A percentile compares a stretch with the other conserved stretches of the same genome.
Conservation (phyloP, 495 filamentous ascomycete species). For the Lophium mytilinum region DNA sequence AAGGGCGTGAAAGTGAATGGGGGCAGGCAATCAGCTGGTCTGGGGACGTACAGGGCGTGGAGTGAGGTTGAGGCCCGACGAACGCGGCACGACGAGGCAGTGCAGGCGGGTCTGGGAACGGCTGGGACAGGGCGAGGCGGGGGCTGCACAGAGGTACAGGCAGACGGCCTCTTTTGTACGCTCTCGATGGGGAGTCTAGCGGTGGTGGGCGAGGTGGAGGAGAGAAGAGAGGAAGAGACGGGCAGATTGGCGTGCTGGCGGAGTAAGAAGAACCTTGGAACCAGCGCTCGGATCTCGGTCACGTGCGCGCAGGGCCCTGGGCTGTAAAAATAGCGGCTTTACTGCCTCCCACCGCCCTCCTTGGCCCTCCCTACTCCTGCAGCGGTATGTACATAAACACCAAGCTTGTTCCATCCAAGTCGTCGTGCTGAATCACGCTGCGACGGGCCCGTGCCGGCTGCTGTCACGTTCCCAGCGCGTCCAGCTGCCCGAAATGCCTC, state of each 20-base stretch:
- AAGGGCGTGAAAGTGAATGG: conserved; percentile 8
- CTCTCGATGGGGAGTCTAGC: conserved; percentile 1
- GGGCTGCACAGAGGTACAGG: conserved; percentile 15
- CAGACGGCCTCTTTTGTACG: background rate
- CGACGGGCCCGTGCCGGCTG: too few species aligned
- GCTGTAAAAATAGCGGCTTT: too few species aligned
- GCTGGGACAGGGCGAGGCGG: background rate
- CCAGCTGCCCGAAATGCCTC: too few species aligned
- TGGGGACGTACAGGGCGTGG: conserved; percentile 25
- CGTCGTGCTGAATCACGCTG: too few species aligned
- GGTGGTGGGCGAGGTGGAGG: background rate
- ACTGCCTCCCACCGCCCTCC: too few species aligned
- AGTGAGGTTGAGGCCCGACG: conserved; percentile 22
- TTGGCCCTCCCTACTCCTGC: too few species aligned
- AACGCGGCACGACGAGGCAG: conserved; percentile 9
- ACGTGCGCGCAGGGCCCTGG: too few species aligned
- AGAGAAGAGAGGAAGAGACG: conserved; percentile 3
- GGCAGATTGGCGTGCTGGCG: background rate
- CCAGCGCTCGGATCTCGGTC: too few species aligned
- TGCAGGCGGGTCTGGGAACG: background rate
- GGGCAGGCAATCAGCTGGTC: background rate
- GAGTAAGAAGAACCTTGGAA: too few species aligned
- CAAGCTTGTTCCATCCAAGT: too few species aligned
- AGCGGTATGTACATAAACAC: too few species aligned
- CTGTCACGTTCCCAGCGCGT: too few species aligned